These are phyloP conservation scores for Coix lacrymajobi DNA, from an alignment of 176 grass and related monocot genomes.

Conservation along the genomic window DNA sequence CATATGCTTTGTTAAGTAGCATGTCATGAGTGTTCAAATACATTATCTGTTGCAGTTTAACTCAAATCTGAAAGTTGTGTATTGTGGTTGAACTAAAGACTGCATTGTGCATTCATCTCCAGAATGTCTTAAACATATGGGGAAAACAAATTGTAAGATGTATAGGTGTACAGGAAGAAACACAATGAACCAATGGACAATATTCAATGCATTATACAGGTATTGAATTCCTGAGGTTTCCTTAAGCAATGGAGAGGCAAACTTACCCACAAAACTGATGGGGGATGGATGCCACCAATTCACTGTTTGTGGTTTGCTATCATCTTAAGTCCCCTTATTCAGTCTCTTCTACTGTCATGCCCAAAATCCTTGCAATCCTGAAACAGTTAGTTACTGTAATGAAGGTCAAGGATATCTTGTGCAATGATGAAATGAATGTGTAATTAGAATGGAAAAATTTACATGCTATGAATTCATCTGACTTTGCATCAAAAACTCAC, in stretches of 20 bases:
- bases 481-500: slow-evolving; percentile 32
- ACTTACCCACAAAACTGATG: slow-evolving; percentile 10
- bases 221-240: neutral
- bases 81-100: neutral
- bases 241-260: neutral
- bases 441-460: neutral
- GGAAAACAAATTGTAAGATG: neutral
- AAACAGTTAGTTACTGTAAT: slow-evolving; percentile 18
- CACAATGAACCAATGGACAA: neutral
- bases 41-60: neutral
- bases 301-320: slow-evolving; percentile 10
- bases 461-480: neutral
- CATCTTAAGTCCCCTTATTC: slow-evolving; percentile 31
- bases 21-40: slow-evolving; percentile 1
- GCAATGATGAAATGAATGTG: neutral
- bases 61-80: neutral
- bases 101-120: slow-evolving; percentile 1
- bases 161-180: neutral
- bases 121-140: neutral
- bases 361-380: slow-evolving; percentile 63
- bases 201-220: neutral
- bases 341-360: slow-evolving; percentile 25
- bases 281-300: neutral
- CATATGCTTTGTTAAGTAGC: neutral
- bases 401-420: slow-evolving; percentile 15